Conservation (phyloP, 2,329 filamentous ascomycete species). For the Hypoxylon sp. region DNA sequence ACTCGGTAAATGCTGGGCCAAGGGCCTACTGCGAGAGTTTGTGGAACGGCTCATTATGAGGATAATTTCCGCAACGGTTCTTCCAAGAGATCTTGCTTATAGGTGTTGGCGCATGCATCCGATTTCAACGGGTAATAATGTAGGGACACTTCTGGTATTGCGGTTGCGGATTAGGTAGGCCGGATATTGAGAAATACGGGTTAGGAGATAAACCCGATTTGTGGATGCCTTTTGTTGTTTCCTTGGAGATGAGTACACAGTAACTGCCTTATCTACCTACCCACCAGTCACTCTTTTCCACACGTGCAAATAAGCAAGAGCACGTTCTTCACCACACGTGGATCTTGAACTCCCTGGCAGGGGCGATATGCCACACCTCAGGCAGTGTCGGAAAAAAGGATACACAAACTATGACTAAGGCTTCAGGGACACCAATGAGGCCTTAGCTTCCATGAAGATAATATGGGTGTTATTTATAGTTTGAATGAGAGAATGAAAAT, state of each 20-base stretch:
- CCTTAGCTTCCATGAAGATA: background rate
- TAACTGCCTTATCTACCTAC: background rate
- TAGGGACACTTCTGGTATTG: background rate
- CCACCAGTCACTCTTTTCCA: background rate
- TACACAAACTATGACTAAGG: background rate
- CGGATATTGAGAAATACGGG: background rate
- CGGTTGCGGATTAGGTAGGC: background rate
- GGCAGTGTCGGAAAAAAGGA: background rate
- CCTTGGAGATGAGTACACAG: background rate
- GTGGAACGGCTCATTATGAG: background rate
- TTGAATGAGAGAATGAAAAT: background rate
- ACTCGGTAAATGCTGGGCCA: background rate
- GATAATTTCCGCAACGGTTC: background rate
- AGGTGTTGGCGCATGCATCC: background rate
- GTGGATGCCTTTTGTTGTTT: background rate
- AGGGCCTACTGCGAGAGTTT: background rate
- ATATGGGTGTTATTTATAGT: background rate
- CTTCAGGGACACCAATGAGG: background rate
- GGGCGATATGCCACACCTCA: background rate
- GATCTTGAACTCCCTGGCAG: background rate
- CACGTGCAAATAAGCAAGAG: background rate
- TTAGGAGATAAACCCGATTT: background rate
- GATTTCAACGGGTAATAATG: background rate
- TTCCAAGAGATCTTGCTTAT: background rate
- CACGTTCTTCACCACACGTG: background rate